Conservation (phyloP, 2,329 filamentous ascomycete genomes). For the Trichoderma semiorbis region DNA sequence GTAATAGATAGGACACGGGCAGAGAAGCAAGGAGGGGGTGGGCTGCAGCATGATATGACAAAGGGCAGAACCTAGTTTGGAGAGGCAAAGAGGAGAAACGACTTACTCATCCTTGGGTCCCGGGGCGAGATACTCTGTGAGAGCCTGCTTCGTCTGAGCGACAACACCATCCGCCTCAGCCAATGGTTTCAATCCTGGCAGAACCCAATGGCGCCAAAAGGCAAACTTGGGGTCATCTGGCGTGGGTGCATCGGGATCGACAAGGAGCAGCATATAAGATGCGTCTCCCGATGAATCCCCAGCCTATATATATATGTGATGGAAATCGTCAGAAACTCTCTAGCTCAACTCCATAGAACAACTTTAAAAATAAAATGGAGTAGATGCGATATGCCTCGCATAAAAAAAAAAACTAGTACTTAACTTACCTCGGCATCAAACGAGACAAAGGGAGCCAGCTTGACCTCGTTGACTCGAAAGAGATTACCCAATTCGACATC, state of each 20-base stretch:
- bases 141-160: conserved; percentile 30
- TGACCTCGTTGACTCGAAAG: conserved; percentile 39
- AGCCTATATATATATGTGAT: conserved; percentile 19
- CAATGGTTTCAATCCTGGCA: conserved; percentile 38
- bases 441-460: conserved; percentile 34
- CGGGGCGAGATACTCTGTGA: conserved; percentile 44
- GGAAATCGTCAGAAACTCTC: not conserved
- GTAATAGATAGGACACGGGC: not conserved
- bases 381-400: not conserved
- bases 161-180: conserved; percentile 24
- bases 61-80: not conserved
- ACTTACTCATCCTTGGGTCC: conserved; percentile 46
- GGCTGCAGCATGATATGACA: not conserved
- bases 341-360: not conserved
- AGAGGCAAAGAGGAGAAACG: not conserved
- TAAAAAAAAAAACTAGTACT: not conserved
- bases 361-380: not conserved
- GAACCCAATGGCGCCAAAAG: conserved; percentile 54
- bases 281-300: conserved; percentile 26
- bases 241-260: conserved; percentile 54
- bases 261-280: conserved; percentile 46
- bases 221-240: conserved; percentile 53
- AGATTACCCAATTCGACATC: conserved; percentile 36
- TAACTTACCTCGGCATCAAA: conserved; percentile 35
- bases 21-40: not conserved